Evolutionary conservation across 768 basidiomycete genomes (phyloP), one percentile per base, ranked within the genome.

Genomic region (Cystofilobasidium capitatum): DNA sequence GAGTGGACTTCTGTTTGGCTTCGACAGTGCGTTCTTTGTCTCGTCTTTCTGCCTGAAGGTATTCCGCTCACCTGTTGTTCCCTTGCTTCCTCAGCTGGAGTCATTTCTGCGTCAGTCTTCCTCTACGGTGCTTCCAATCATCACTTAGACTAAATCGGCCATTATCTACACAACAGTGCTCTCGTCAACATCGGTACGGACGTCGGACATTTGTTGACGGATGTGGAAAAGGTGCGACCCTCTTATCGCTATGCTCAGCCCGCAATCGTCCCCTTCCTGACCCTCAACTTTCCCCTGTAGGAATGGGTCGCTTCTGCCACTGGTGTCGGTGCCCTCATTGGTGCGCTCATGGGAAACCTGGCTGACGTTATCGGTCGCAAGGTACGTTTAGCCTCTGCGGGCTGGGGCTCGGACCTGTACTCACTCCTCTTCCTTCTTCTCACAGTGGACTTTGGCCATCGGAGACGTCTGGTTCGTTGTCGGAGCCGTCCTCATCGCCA

Each of bases 401-500:
- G n/a, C n/a, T n/a, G n/a, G n/a, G n/a, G n/a, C n/a, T n/a, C n/a
- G n/a, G n/a, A n/a, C n/a, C n/a, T n/a, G n/a, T n/a, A n/a, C n/a
- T n/a, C n/a, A n/a, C n/a, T n/a, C n/a, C n/a, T n/a, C n/a, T n/a
- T n/a, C n/a, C n/a, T n/a, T n/a, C n/a, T n/a, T n/a, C n/a, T n/a
- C n/a, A n/a, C n/a, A 49, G n/a, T 49, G 47, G 47, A 49, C 47
- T 3, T 14, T 49, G 2, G 47, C 47, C 10, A 49, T 49, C 47
- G 47, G 47, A 22, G 47, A 49, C 22, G 47, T 49, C 47, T 49
- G 47, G 47, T 49, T 49, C 47, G 47, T 49, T 26, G n/a, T 24
- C n/a, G 47, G 47, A 9, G 47, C 47, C n/a, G 13, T 49, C 47
- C 20, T 49, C 47, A 49, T 49, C 47, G 8, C 47, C 5, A 24